Percentiles rank a stretch among this genome's conserved stretches.
Evolutionary conservation across 164 flowering plant genomes (phyloP).

Genomic region (Houttuynia cordata): DNA sequence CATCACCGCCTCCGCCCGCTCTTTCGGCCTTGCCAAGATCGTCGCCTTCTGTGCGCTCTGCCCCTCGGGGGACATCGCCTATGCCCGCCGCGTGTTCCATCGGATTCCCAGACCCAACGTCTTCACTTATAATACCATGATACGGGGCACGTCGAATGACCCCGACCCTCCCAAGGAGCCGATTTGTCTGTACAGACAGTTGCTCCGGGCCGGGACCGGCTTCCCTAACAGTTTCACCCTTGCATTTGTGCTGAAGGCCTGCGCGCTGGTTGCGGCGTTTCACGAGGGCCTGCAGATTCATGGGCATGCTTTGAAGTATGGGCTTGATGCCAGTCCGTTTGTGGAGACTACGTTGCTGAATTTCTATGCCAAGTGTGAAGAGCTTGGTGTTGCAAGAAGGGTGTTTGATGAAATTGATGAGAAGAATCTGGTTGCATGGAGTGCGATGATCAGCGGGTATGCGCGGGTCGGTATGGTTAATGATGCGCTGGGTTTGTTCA

Average conservation of each 20-base stretch:
- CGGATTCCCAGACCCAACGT: constrained; percentile 12
- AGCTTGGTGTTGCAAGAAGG: constrained; percentile 18
- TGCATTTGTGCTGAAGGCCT: constrained; percentile 41
- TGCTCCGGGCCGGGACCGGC: constrained; percentile 21
- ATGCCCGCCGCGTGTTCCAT: constrained; percentile 17
- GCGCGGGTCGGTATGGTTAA: constrained; percentile 25
- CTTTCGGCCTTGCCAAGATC: constrained; percentile 9
- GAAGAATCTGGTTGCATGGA: constrained; percentile 31
- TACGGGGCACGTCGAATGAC: constrained; percentile 24
- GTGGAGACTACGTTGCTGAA: constrained; percentile 29
- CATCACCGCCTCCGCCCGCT: constrained; percentile 12
- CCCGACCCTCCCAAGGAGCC: constrained; percentile 30
- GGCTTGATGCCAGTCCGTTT: constrained; percentile 24
- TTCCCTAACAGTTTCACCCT: constrained; percentile 36
- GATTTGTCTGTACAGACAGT: constrained; percentile 18
- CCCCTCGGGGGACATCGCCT: constrained; percentile 13
- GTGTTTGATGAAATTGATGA: constrained; percentile 40
- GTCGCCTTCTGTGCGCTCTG: constrained; percentile 16
- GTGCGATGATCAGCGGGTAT: constrained; percentile 38
- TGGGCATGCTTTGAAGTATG: constrained; percentile 20
- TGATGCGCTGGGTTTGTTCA: constrained; percentile 29
- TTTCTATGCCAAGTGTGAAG: constrained; percentile 33
- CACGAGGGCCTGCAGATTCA: constrained; percentile 45
- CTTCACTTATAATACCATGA: constrained; percentile 17
- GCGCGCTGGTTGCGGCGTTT: constrained; percentile 22